A percentile compares a stretch with the other conserved stretches of the same genome.
Conservation (phyloP, 768 basidiomycete species). For the Polyporus arcularius region DNA sequence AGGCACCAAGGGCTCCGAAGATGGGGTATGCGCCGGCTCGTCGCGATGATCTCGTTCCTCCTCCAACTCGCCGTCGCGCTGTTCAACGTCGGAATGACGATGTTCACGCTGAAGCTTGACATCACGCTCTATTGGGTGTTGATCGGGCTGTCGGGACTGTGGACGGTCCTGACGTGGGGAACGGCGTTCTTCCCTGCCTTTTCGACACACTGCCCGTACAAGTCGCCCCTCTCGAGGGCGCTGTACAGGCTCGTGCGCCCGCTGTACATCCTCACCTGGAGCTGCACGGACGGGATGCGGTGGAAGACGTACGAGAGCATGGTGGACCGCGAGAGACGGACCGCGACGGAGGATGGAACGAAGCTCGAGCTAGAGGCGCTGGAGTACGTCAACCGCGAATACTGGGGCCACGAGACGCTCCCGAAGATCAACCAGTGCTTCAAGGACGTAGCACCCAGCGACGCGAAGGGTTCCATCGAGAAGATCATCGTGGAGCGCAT, state of each 20-base stretch:
- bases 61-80: slow-evolving; percentile 58
- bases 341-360: background rate
- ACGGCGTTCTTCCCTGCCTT: slow-evolving; percentile 2
- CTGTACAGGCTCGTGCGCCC: background rate
- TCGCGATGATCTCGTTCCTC: slow-evolving; percentile 61
- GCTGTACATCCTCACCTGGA: background rate
- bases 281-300: background rate
- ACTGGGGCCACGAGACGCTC: slow-evolving; percentile 2
- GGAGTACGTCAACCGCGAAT: background rate
- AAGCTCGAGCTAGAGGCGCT: background rate
- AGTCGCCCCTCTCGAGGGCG: slow-evolving; percentile 3
- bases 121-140: slow-evolving; percentile 48
- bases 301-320: background rate
- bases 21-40: slow-evolving; percentile 59
- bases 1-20: slow-evolving; percentile 36
- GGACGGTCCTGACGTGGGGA: slow-evolving; percentile 5
- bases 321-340: background rate
- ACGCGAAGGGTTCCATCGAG: background rate
- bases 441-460: background rate
- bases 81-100: slow-evolving; percentile 52
- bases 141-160: background rate
- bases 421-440: background rate
- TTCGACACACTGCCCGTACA: slow-evolving; percentile 13
- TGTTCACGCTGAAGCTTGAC: slow-evolving; percentile 57
- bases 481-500: background rate